A percentile compares a stretch with the other conserved stretches of the same genome.
These are phyloP conservation scores for Nicotiana paniculata DNA, from an alignment of 257 asterid species.

Conservation along the genomic window DNA sequence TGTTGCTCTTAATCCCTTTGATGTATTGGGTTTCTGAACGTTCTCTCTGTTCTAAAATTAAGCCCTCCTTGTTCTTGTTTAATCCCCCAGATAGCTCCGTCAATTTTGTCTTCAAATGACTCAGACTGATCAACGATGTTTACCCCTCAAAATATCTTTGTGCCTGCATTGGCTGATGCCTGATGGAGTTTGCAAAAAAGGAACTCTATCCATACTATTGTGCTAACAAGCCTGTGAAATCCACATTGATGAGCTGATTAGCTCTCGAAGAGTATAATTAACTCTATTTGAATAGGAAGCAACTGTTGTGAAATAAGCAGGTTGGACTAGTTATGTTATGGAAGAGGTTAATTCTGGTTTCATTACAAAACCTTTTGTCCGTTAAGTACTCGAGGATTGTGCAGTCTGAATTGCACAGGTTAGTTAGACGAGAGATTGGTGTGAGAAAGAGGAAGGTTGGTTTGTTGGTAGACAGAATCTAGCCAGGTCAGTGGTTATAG, in stretches of 20 bases:
- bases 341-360: not conserved
- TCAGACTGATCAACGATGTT: too few species aligned
- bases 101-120: not conserved
- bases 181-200: not conserved
- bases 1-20: not conserved
- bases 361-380: not conserved
- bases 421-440: not conserved
- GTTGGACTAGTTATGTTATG: not conserved
- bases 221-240: not conserved
- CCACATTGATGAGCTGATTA: not conserved
- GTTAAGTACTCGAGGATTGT: not conserved
- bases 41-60: not conserved
- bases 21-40: not conserved
- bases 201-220: not conserved
- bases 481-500: too few species aligned
- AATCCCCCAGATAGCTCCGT: not conserved
- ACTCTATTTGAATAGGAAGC: not conserved
- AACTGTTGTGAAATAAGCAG: not conserved
- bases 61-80: not conserved
- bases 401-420: not conserved
- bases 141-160: not conserved
- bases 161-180: not conserved
- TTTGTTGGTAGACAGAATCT: too few species aligned
- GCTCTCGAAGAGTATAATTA: not conserved
- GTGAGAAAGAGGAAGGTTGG: not conserved